phyloP scores from a whole-genome alignment of 306 rosid species.

The Alnus glutinosa region DNA sequence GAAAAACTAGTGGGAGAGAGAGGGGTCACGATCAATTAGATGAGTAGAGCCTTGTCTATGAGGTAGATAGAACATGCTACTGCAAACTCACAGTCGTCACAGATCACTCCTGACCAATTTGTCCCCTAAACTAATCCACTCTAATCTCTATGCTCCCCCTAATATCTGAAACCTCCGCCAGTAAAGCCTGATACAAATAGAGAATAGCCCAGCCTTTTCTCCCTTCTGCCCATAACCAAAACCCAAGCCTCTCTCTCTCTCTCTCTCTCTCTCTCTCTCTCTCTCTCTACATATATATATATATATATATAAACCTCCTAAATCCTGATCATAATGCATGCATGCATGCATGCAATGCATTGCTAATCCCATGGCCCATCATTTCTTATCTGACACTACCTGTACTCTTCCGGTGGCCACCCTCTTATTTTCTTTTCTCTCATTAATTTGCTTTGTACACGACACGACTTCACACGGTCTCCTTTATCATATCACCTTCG shows the following conservation, averaged over 20 bases:
- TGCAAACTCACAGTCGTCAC: constrained; percentile 22
- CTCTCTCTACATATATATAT: too few relatives aligned
- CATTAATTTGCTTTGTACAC: too few relatives aligned
- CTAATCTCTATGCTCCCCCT: background rate
- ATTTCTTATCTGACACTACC: background rate
- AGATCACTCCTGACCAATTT: constrained; percentile 13
- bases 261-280: too few relatives aligned
- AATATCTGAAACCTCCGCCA: constrained; percentile 1
- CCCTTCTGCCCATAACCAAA: background rate
- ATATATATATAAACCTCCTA: background rate
- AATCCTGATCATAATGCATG: background rate
- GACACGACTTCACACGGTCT: too few relatives aligned
- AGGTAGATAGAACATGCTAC: background rate
- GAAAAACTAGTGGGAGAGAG: background rate
- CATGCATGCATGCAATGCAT: background rate
- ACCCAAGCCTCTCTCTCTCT: background rate
- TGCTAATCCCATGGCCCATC: background rate
- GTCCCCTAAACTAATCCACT: constrained; percentile 8
- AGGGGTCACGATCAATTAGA: background rate
- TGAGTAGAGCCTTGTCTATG: background rate
- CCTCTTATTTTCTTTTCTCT: too few relatives aligned
- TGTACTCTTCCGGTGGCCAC: background rate
- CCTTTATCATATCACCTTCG: too few relatives aligned
- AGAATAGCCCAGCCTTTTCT: constrained; percentile 3
- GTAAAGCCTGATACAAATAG: background rate